Percentiles rank a stretch among this genome's conserved stretches.
Conservation (phyloP, 2,329 filamentous ascomycete species). For the Pseudodiploospora longispora region DNA sequence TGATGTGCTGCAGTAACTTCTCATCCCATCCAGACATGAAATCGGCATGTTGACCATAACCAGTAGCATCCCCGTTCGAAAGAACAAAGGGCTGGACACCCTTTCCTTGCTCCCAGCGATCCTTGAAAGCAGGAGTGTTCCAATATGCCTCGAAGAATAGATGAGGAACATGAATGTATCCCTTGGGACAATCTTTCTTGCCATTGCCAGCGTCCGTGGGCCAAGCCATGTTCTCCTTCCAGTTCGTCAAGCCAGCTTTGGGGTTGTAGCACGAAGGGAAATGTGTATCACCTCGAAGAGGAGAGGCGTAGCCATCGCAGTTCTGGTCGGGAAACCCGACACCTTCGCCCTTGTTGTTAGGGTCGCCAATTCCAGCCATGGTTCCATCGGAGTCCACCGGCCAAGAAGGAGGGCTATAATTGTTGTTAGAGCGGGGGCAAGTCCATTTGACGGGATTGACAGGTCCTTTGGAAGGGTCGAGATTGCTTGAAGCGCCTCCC, state of each 20-base stretch:
- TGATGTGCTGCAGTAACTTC: conserved; percentile 54
- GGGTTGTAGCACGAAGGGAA: conserved; percentile 71
- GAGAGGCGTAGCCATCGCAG: conserved; percentile 56
- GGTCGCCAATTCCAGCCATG: conserved; percentile 46
- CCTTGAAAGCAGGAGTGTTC: conserved; percentile 45
- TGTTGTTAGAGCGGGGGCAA: conserved; percentile 46
- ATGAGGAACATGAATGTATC: conserved; percentile 47
- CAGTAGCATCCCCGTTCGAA: conserved; percentile 60
- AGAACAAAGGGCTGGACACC: conserved; percentile 59
- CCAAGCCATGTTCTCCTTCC: conserved; percentile 58
- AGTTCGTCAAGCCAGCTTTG: conserved; percentile 47
- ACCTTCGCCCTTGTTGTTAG: conserved; percentile 46
- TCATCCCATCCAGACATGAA: conserved; percentile 69
- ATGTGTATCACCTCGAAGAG: conserved; percentile 58
- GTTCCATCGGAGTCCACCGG: conserved; percentile 46
- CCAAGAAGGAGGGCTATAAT: conserved; percentile 40
- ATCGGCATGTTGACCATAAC: conserved; percentile 63
- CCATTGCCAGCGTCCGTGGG: conserved; percentile 41
- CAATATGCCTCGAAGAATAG: conserved; percentile 54
- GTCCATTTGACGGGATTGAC: conserved; percentile 51
- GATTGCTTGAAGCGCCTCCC: conserved; percentile 39
- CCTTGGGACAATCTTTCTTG: conserved; percentile 45
- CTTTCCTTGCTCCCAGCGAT: conserved; percentile 45
- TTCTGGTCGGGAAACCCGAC: conserved; percentile 62
- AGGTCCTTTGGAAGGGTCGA: conserved; percentile 43